phyloP scores from a whole-genome alignment of 768 basidiomycete species.

The Mycena sanguinolenta region DNA sequence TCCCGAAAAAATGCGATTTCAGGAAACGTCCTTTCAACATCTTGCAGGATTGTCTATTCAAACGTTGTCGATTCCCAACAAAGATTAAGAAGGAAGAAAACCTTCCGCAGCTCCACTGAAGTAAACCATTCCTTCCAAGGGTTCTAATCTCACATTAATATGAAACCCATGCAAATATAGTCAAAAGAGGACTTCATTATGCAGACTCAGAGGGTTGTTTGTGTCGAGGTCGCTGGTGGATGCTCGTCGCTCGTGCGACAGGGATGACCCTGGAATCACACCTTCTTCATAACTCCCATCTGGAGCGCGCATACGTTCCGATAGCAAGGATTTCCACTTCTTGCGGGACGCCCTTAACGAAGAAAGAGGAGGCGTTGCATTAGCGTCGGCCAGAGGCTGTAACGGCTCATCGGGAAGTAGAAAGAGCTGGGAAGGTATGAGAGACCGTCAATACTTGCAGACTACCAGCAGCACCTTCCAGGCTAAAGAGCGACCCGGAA shows the following conservation, averaged over 20 bases:
- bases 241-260: conserved; percentile 48
- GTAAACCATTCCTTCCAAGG: conserved; percentile 97
- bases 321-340: conserved; percentile 60
- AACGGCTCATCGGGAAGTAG: conserved; percentile 77
- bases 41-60: conserved; percentile 80
- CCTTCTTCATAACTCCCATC: conserved; percentile 88
- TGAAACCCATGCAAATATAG: background rate
- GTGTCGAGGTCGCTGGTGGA: conserved; percentile 65
- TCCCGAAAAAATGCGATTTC: conserved; percentile 93
- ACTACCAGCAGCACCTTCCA: conserved; percentile 78
- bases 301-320: conserved; percentile 84
- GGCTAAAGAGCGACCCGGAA: conserved; percentile 83
- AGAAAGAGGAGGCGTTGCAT: conserved; percentile 50
- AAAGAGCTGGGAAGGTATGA: conserved; percentile 67
- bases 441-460: conserved; percentile 19
- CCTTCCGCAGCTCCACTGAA: conserved; percentile 86
- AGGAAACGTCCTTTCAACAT: conserved; percentile 99
- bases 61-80: too few relatives aligned
- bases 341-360: conserved; percentile 65
- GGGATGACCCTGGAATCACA: conserved; percentile 63
- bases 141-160: conserved; percentile 63
- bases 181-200: conserved; percentile 71
- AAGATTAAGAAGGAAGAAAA: too few relatives aligned
- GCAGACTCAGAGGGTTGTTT: conserved; percentile 87
- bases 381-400: conserved; percentile 55